phyloP scores from a whole-genome alignment of 1,284 basidiomycete genomes.

The Phylloboletellus chloephorus region DNA sequence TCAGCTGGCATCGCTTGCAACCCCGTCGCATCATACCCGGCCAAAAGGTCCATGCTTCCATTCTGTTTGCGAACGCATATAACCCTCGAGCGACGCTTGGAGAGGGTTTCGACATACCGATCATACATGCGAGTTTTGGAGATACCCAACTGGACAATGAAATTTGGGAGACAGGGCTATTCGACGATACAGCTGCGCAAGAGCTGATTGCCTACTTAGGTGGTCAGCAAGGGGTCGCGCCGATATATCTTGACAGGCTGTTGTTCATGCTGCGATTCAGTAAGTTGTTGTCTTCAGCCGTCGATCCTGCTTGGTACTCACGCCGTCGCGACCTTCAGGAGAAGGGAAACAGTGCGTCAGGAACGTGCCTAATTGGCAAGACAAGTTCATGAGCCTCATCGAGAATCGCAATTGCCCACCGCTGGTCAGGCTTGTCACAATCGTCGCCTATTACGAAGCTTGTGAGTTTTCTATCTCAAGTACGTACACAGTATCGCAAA shows the following conservation, averaged over 20 bases:
- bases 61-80: conserved; percentile 26
- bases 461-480: conserved; percentile 10
- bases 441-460: conserved; percentile 26
- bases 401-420: not conserved
- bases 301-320: not conserved
- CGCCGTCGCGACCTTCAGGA: conserved; percentile 5
- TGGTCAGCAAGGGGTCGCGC: conserved; percentile 12
- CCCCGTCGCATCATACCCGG: conserved; percentile 29
- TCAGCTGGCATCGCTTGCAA: conserved; percentile 19
- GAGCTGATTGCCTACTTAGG: conserved; percentile 14
- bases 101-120: conserved; percentile 26
- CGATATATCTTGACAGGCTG: conserved; percentile 26
- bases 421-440: conserved; percentile 19
- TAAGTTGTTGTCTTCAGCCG: conserved; percentile 2
- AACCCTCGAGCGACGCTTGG: conserved; percentile 23
- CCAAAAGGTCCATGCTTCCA: conserved; percentile 29
- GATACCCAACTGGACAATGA: conserved; percentile 1
- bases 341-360: conserved; percentile 23
- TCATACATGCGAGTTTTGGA: conserved; percentile 7
- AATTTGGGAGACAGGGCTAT: conserved; percentile 26
- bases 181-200: conserved; percentile 20
- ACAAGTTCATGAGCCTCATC: conserved; percentile 13
- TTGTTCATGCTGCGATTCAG: conserved; percentile 28
- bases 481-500: too few relatives aligned
- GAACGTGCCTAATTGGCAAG: conserved; percentile 11